These are phyloP conservation scores for Cercophora scortea DNA, from an alignment of 495 filamentous ascomycete genomes.

Conservation along the genomic window DNA sequence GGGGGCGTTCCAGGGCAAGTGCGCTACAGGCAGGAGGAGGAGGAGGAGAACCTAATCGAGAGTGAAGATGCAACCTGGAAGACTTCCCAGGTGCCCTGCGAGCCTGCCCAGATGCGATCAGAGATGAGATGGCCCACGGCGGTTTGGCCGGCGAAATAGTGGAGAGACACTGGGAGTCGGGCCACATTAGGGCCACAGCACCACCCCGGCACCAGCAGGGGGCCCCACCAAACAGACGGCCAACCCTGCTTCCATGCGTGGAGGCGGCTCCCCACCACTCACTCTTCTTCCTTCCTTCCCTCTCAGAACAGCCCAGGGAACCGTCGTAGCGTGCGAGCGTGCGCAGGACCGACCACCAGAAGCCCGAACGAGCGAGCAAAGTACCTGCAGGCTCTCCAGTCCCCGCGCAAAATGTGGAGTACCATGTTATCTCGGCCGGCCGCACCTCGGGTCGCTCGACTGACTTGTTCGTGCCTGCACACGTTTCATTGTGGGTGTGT, in stretches of 20 bases:
- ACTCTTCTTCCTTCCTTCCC: no score
- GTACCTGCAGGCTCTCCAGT: slow-evolving; percentile 4
- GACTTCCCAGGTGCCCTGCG: no score
- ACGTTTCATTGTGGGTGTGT: slow-evolving; percentile 21
- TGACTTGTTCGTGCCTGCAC: not conserved
- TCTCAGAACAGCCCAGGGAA: not conserved
- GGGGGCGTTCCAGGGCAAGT: no score
- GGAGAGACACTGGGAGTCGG: slow-evolving; percentile 29
- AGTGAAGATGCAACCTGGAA: no score
- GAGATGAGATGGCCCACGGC: slow-evolving; percentile 21
- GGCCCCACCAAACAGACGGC: not conserved
- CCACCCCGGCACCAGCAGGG: slow-evolving; percentile 2
- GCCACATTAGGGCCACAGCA: slow-evolving; percentile 13
- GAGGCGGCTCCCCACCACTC: not conserved
- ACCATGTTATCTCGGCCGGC: no score
- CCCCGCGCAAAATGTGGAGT: not conserved
- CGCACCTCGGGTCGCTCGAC: no score
- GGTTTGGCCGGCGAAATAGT: slow-evolving; percentile 50
- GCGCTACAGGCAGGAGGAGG: no score
- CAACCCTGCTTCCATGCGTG: not conserved
- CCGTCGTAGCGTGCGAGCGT: not conserved
- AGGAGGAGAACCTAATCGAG: no score
- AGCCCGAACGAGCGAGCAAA: not conserved
- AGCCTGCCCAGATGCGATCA: no score
- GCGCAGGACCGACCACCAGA: no score